Evolutionary conservation across 1,139 yeast species (phyloP), one percentile per base, ranked within the genome.

Genomic region (Hanseniaspora uvarum): DNA sequence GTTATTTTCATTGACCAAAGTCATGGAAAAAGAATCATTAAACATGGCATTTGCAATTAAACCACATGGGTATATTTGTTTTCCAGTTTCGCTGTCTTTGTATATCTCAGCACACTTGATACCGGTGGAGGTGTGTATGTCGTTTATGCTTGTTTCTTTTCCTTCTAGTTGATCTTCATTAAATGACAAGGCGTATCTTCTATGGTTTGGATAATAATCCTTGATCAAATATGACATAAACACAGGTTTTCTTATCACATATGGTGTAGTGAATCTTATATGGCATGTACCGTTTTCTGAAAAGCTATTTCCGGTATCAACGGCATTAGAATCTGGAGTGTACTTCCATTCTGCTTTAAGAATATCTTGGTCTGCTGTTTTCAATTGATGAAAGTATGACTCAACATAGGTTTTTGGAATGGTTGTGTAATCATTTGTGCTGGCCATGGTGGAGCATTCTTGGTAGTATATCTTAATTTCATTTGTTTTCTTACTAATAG

Each of bases 81-180:
- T 80, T 11, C 78, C 81, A 5, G 47, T 53, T 30, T 71, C 72
- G 18, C 69, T 71, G 39, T 76, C 74, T 53, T 71, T 70, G 54
- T 72, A 73, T 63, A 84, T 67, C 0, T 88, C 87, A 48, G 73
- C 71, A 67, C 94, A 84, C 56, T 80, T 76, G 64, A 85, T 92
- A 52, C 94, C 94, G 2, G 83, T 65, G 47, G 69, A 72, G 61
- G 82, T 76, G 63, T 83, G 82, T 57, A 92, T 79, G 34, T 67
- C 72, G 14, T 59, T 54, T 36, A 62, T 60, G 0, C 65, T 56
- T 1, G 68, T 67, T 14, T 57, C 59, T 50, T 68, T 57, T 36
- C 98, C 98, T 58, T 81, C 80, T 51, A 92, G 70, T 70, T 92
- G 98, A 61, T 84, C 87, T 68, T 92, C 97, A 68, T 88, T 83